Evolutionary conservation across 129 eudicot genomes (phyloP).

Genomic region (Daucus carota): DH1_v3.0 NC_030383.2:48909001-48909500

Average conservation of each 20-base stretch:
- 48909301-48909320: slow-evolving; percentile 68
- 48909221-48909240: slow-evolving; percentile 26
- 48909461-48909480: slow-evolving; percentile 68
- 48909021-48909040: slow-evolving; percentile 33
- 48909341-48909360: slow-evolving; percentile 57
- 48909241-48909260: slow-evolving; percentile 14
- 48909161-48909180: slow-evolving; percentile 35
- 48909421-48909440: slow-evolving; percentile 63
- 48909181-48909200: slow-evolving; percentile 33
- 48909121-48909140: slow-evolving; percentile 18
- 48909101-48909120: slow-evolving; percentile 10
- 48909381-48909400: slow-evolving; percentile 43
- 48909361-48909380: slow-evolving; percentile 40
- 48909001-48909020: slow-evolving; percentile 20
- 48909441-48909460: slow-evolving; percentile 56
- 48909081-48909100: slow-evolving; percentile 25
- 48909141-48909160: slow-evolving; percentile 26
- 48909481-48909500: slow-evolving; percentile 66
- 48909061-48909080: slow-evolving; percentile 20
- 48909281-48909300: slow-evolving; percentile 63
- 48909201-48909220: slow-evolving; percentile 29
- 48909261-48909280: slow-evolving; percentile 48
- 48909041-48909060: slow-evolving; percentile 25
- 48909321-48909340: slow-evolving; percentile 79
- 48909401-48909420: slow-evolving; percentile 55